Evolutionary conservation across 2,329 filamentous ascomycete genomes (phyloP).

Genomic region (Beauveria sp.): DNA sequence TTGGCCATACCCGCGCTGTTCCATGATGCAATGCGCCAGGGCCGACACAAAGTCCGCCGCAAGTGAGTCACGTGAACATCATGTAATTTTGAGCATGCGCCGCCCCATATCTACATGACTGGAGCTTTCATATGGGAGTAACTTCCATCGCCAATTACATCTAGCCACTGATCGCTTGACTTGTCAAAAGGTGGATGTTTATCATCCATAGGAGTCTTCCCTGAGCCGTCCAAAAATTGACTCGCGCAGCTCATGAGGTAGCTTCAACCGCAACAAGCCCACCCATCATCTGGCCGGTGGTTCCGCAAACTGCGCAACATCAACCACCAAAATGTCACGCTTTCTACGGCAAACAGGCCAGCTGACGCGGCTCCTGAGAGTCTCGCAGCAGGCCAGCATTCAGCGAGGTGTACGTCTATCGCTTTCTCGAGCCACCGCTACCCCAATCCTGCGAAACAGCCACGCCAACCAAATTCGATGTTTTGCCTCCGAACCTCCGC

Average conservation of each 20-base stretch:
- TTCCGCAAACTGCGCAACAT: slow-evolving; percentile 26
- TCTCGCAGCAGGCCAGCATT: slow-evolving; percentile 44
- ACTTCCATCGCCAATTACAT: slow-evolving; percentile 6
- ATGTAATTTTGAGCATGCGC: slow-evolving; percentile 7
- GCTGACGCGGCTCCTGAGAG: slow-evolving; percentile 54
- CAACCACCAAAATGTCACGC: slow-evolving; percentile 49
- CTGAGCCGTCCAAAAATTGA: slow-evolving; percentile 14
- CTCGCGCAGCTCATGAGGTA: slow-evolving; percentile 27
- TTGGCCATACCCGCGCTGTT: neutral
- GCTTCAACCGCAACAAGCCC: slow-evolving; percentile 15
- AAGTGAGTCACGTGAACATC: slow-evolving; percentile 11
- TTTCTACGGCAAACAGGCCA: slow-evolving; percentile 59
- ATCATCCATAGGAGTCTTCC: neutral
- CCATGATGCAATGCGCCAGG: neutral
- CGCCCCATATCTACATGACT: slow-evolving; percentile 6
- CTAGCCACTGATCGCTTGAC: neutral
- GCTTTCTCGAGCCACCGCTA: slow-evolving; percentile 25
- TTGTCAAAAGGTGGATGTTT: neutral
- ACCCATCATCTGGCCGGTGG: slow-evolving; percentile 23
- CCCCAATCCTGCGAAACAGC: slow-evolving; percentile 26
- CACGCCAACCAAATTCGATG: slow-evolving; percentile 25
- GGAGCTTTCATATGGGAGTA: slow-evolving; percentile 4
- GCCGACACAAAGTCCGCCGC: slow-evolving; percentile 1
- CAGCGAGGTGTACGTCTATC: slow-evolving; percentile 34
- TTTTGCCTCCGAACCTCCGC: slow-evolving; percentile 32